Base-by-base conservation (phyloP, 495 filamentous ascomycete genomes). In the Hypoxylon crocopeplum region DNA sequence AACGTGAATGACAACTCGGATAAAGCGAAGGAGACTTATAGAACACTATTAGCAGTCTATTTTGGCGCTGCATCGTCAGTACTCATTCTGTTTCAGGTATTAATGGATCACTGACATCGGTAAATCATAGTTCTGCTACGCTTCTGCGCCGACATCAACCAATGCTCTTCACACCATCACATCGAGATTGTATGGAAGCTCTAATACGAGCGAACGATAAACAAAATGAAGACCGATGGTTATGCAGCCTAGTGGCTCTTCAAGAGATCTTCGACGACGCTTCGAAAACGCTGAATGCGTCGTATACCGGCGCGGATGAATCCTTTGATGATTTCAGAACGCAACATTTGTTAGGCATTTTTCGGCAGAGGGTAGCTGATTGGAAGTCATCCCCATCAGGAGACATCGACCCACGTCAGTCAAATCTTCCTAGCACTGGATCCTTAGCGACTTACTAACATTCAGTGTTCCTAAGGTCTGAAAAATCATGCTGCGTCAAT, bases 41-140 rank as follows among this genome's bases (percentile, higher is more conserved):
- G 60, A 33, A 64, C 60, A 19, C 32, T 53, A 21, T 42, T 64
- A 32, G 54, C 53, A 11, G 53, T 64, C n/a, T 64, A 64, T 40
- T 33, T 64, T 39, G 53, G 60, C 8, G 54, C 60, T 45, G 58
- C 60, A 25, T 57, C 41, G 60, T 64, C 12, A 24, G 60, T 62
- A 11, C 13, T 44, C 5, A 30, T 21, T 25, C 16, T 6, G 1
- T 7, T 15, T 16, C 16, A 20, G 22, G n/a, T 33, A 16, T 10
- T 2, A 32, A 25, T 10, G 2, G 10, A 5, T 25, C 13, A 54
- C 48, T 58, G 11, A 32, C 27, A 17, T 44, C 1, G 3, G 1
- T 34, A 38, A 8, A 21, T 21, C 17, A 37, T 29, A 64, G 60
- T 27, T 33, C 48, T 1, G 44, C 53, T 12, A 64, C 60, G 16